A percentile compares a stretch with the other conserved stretches of the same genome.
phyloP scores from a whole-genome alignment of 768 basidiomycete genomes.

The Pisolithus orientalis region DNA sequence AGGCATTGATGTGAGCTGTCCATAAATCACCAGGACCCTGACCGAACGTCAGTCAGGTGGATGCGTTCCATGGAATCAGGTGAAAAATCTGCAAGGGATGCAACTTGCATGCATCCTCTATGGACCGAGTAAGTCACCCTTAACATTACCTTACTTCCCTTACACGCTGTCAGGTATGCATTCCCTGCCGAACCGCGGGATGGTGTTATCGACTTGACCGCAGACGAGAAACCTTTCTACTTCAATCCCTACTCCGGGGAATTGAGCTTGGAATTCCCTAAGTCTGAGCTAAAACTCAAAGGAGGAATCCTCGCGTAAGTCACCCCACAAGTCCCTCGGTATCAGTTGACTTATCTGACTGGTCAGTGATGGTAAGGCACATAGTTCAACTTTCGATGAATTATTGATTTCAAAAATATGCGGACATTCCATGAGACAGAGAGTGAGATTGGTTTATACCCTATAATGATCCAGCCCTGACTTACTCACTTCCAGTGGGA shows the following conservation, averaged over 20 bases:
- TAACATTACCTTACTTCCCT: not conserved
- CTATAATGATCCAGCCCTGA: slow-evolving; percentile 1
- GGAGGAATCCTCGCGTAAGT: slow-evolving; percentile 91
- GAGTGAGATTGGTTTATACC: slow-evolving; percentile 33
- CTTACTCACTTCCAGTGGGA: slow-evolving; percentile 54
- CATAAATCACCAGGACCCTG: not conserved
- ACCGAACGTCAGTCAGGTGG: slow-evolving; percentile 51
- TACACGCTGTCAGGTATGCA: slow-evolving; percentile 47
- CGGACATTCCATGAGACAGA: slow-evolving; percentile 29
- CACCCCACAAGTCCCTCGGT: not conserved
- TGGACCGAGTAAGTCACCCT: slow-evolving; percentile 75
- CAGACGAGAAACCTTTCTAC: slow-evolving; percentile 75
- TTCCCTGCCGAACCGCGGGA: slow-evolving; percentile 59
- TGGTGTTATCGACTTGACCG: slow-evolving; percentile 70
- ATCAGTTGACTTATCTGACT: slow-evolving; percentile 4
- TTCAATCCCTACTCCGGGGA: slow-evolving; percentile 92
- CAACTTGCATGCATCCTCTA: slow-evolving; percentile 79
- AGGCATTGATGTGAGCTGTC: slow-evolving; percentile 63
- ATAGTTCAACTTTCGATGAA: not conserved
- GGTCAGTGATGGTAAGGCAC: slow-evolving; percentile 30
- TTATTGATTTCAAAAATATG: not conserved
- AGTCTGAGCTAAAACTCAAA: slow-evolving; percentile 63
- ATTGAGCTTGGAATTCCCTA: slow-evolving; percentile 79
- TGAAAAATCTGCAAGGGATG: slow-evolving; percentile 59
- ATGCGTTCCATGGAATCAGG: slow-evolving; percentile 86